phyloP scores from a whole-genome alignment of 2,329 filamentous ascomycete genomes.

The Whalleya microplaca region DNA sequence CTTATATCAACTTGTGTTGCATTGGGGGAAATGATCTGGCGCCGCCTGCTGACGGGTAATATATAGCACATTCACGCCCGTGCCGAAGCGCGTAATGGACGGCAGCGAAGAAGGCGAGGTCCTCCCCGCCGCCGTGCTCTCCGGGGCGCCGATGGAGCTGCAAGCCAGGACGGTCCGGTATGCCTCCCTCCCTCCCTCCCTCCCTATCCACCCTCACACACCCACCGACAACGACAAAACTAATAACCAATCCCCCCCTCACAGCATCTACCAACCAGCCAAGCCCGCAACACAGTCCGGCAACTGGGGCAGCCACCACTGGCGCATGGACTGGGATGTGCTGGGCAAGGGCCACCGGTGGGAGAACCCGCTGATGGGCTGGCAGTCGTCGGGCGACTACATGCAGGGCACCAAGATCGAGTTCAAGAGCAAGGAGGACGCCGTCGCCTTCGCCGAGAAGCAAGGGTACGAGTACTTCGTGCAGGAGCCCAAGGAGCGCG shows the following conservation, averaged over 20 bases:
- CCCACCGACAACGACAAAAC: neutral
- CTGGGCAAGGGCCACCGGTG: slow-evolving; percentile 90
- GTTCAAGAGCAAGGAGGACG: slow-evolving; percentile 93
- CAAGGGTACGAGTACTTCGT: slow-evolving; percentile 99
- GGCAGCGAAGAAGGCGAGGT: slow-evolving; percentile 80
- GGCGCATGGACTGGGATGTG: slow-evolving; percentile 99
- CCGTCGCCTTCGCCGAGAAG: slow-evolving; percentile 94
- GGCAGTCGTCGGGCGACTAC: slow-evolving; percentile 92
- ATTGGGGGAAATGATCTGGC: neutral
- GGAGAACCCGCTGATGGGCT: slow-evolving; percentile 98
- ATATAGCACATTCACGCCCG: slow-evolving; percentile 83
- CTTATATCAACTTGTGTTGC: too few species aligned
- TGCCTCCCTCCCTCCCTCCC: neutral
- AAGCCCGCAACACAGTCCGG: slow-evolving; percentile 98
- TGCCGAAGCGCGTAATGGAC: slow-evolving; percentile 87
- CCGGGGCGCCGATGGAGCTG: slow-evolving; percentile 89
- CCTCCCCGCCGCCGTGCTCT: slow-evolving; percentile 82
- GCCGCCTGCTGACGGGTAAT: slow-evolving; percentile 8
- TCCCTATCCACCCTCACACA: slow-evolving; percentile 2
- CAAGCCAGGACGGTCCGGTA: slow-evolving; percentile 95
- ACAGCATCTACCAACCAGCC: slow-evolving; percentile 85
- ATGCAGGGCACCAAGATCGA: slow-evolving; percentile 93
- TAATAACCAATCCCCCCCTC: neutral
- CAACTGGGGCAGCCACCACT: slow-evolving; percentile 79
- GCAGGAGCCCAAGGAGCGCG: slow-evolving; percentile 90